phyloP scores from a whole-genome alignment of 345 rosid species.

The Hibiscus mutabilis region DNA sequence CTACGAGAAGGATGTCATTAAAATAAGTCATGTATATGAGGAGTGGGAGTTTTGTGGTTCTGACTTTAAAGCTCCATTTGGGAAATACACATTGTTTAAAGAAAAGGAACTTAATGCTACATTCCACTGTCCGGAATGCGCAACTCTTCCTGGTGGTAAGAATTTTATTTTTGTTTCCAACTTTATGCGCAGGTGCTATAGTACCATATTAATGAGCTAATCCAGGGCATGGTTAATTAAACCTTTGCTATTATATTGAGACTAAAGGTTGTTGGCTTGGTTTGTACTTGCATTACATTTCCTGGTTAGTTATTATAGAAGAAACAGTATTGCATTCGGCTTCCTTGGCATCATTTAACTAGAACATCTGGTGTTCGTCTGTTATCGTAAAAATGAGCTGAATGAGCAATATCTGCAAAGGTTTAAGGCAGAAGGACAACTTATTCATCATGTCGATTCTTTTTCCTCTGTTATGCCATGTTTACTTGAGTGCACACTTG shows the following conservation, averaged over 20 bases:
- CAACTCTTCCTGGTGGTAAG: conserved; percentile 39
- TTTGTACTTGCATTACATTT: neutral
- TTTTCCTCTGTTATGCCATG: too few species aligned
- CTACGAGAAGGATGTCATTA: conserved; percentile 57
- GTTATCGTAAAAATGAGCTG: neutral
- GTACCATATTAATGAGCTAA: neutral
- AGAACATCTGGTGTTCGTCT: too few species aligned
- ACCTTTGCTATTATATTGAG: neutral
- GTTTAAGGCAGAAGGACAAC: too few species aligned
- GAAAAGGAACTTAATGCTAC: conserved; percentile 56
- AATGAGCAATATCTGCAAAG: neutral
- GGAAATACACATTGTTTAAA: conserved; percentile 40
- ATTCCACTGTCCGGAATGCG: conserved; percentile 61
- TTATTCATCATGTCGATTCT: too few species aligned
- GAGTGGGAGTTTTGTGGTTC: conserved; percentile 93
- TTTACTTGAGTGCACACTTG: neutral
- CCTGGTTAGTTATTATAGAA: neutral
- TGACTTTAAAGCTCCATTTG: conserved; percentile 47
- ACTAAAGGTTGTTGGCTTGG: neutral
- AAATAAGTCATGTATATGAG: conserved; percentile 53
- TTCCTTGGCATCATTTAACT: neutral
- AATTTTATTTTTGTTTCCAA: neutral
- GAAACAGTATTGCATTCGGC: neutral
- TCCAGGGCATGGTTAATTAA: neutral
- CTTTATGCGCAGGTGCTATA: neutral